phyloP scores from a whole-genome alignment of 352 stramenopile species.

The Globisporangium alternatum region DNA sequence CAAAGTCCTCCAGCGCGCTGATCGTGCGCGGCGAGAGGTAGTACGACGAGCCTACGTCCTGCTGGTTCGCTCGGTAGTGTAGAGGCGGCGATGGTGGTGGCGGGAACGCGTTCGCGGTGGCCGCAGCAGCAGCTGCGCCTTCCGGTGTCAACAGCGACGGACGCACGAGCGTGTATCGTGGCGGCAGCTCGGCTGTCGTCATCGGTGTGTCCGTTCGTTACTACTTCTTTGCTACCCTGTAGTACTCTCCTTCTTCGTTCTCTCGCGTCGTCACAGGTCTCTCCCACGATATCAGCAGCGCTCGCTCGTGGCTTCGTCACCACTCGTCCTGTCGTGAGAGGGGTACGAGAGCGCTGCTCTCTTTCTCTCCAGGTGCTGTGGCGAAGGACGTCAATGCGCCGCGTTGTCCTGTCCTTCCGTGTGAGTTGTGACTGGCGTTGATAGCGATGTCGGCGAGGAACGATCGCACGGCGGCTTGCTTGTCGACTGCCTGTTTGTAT shows the following conservation, averaged over 20 bases:
- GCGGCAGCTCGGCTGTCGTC: conserved; percentile 14
- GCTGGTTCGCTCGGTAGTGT: conserved; percentile 11
- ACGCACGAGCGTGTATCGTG: conserved; percentile 16
- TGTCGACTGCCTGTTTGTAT: conserved; percentile 8
- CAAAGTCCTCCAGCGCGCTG: conserved; percentile 25
- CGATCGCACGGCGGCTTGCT: not conserved
- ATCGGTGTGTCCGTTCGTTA: not conserved
- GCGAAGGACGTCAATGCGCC: not conserved
- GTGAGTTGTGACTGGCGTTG: not conserved
- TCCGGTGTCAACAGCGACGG: conserved; percentile 16
- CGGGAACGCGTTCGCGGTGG: conserved; percentile 20
- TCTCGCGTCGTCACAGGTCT: not conserved
- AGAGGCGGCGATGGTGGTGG: conserved; percentile 22
- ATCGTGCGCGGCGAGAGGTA: conserved; percentile 28
- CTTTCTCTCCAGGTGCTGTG: not conserved
- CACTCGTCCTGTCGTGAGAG: no score
- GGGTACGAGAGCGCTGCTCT: no score
- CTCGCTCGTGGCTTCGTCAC: no score
- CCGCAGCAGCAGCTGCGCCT: conserved; percentile 1
- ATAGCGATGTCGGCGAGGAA: not conserved
- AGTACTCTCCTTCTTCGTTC: not conserved
- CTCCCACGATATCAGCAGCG: not conserved
- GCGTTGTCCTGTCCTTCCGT: not conserved
- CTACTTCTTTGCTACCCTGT: not conserved
- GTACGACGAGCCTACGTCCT: conserved; percentile 13